phyloP scores from a whole-genome alignment of 371 early-diverging fungal genomes.

The Blakeslea trispora region DNA sequence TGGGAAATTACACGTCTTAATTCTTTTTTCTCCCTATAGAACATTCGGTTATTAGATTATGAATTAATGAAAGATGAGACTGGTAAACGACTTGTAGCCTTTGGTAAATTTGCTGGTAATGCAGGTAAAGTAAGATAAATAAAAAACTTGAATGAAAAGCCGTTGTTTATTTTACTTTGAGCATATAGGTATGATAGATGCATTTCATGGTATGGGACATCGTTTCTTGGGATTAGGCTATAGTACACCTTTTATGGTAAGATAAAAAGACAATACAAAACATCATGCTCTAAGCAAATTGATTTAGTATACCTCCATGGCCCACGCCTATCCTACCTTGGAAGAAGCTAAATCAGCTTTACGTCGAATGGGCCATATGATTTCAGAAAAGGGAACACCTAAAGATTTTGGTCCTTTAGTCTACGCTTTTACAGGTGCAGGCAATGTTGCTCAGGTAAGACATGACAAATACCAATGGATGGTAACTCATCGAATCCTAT shows the following conservation, averaged over 20 bases:
- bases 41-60: slow-evolving; percentile 92
- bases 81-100: slow-evolving; percentile 84
- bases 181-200: slow-evolving; percentile 80
- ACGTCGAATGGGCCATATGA: slow-evolving; percentile 74
- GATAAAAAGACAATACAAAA: slow-evolving; percentile 10
- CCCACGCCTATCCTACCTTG: slow-evolving; percentile 83
- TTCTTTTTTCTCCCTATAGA: slow-evolving; percentile 58
- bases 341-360: slow-evolving; percentile 79
- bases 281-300: background rate
- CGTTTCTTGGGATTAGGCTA: slow-evolving; percentile 89
- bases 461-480: background rate
- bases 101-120: slow-evolving; percentile 94
- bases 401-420: slow-evolving; percentile 86
- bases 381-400: slow-evolving; percentile 86
- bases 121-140: slow-evolving; percentile 68
- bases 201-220: slow-evolving; percentile 90
- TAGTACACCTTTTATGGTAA: slow-evolving; percentile 91
- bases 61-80: slow-evolving; percentile 87
- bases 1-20: slow-evolving; percentile 20
- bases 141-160: background rate
- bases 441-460: slow-evolving; percentile 85
- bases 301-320: slow-evolving; percentile 83
- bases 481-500: too few relatives aligned
- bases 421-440: slow-evolving; percentile 93
- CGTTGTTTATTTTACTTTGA: background rate